Evolutionary conservation across 495 filamentous ascomycete genomes (phyloP), one percentile per base, ranked within the genome.

Genomic region (Penicillium herquei): DNA sequence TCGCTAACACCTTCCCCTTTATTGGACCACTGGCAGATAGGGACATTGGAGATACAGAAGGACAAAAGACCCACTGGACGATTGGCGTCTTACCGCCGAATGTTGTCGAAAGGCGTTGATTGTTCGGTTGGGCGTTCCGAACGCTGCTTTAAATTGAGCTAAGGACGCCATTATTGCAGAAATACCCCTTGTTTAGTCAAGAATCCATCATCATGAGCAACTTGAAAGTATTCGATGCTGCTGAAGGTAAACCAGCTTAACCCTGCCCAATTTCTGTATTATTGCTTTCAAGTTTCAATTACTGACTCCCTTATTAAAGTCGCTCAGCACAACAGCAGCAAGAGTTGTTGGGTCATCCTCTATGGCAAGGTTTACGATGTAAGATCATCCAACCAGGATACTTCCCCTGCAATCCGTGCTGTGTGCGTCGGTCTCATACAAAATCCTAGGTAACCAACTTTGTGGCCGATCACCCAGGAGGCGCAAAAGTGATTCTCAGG

Each of bases 301-400:
- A 37, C 45, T 51, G 46, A 46, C 33, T 45, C 21, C 21, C 21
- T 26, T 26, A 26, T 51, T 32, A n/a, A 42, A 79, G 76, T 96
- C 56, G 84, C 87, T 39, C 90, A 92, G 62, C 92, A 97, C 73
- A 92, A 87, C 62, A 83, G 86, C 1, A 63, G 80, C 8, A 83
- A 91, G 6, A 90, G 87, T 73, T 96, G 92, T 70, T 97, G 92
- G 92, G 92, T 97, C 0, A 78, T 91, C 42, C 78, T 97, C 3
- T 92, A 96, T 71, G 87, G 85, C 55, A 82, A 87, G 58, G 90
- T 96, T 50, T 97, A 94, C 77, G 90, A 97, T 74, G 90, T 96
- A 64, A 80, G 70, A 31, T 7, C 35, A 44, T 52, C 46, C 12
- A 42, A 33, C 39, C 9, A 48, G 17, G 26, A 33, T 39, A 37